Percentiles rank a stretch among this genome's conserved stretches.
Evolutionary conservation across 306 rosid species (phyloP).

Genomic region (Fragaria ananassa): DNA sequence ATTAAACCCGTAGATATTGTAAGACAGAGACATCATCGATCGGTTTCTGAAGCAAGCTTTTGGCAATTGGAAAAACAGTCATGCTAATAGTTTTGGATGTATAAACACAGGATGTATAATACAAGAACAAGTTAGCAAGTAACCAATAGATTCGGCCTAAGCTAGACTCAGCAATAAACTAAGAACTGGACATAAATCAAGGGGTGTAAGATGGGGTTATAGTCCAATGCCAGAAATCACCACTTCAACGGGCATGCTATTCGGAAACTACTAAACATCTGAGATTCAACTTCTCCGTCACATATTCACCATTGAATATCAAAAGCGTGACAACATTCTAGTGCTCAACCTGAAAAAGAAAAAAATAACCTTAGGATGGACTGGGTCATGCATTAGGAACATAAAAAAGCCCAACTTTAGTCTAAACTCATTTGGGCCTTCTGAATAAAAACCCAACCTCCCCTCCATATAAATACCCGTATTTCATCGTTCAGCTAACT

Average conservation of each 20-base stretch:
- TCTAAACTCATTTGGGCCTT: constrained; percentile 1
- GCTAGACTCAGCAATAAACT: background rate
- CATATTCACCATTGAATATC: too few relatives aligned
- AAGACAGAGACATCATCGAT: background rate
- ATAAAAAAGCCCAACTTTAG: background rate
- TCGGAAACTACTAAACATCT: too few relatives aligned
- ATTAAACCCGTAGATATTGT: background rate
- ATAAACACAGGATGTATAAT: too few relatives aligned
- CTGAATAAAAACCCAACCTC: background rate
- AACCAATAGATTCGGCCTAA: background rate
- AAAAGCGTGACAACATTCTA: too few relatives aligned
- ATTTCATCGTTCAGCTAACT: background rate
- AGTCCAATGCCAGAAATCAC: too few relatives aligned
- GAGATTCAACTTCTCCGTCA: too few relatives aligned
- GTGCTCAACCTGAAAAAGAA: too few relatives aligned
- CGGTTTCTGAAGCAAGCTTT: background rate
- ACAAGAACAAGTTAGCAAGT: background rate
- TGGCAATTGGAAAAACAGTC: background rate
- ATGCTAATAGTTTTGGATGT: background rate
- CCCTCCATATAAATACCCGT: background rate
- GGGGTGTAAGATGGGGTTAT: too few relatives aligned
- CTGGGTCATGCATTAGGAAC: too few relatives aligned
- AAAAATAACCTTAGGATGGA: too few relatives aligned
- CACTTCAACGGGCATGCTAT: too few relatives aligned
- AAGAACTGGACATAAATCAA: background rate